Evolutionary conservation across 768 basidiomycete genomes (phyloP).

Genomic region (Hortiboletus flavorubellus): DNA sequence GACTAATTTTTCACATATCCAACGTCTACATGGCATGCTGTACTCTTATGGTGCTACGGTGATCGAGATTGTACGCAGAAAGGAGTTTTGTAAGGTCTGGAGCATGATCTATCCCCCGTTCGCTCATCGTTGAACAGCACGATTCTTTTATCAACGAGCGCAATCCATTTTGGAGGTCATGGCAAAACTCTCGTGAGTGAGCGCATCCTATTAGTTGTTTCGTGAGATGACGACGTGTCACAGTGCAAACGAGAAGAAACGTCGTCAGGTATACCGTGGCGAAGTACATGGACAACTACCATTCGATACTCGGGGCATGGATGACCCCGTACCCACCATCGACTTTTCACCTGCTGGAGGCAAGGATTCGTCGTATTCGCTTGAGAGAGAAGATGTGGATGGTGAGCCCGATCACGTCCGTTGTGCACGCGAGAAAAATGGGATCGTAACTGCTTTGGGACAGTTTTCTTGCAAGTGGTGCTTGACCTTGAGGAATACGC

Average conservation of each 20-base stretch:
- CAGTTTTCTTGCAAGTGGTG: constrained; percentile 60
- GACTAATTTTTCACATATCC: constrained; percentile 88
- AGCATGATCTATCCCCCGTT: not conserved
- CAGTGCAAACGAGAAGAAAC: constrained; percentile 74
- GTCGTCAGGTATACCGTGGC: constrained; percentile 79
- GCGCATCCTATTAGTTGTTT: not conserved
- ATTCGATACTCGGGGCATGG: constrained; percentile 79
- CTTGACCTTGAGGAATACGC: constrained; percentile 64
- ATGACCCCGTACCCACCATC: constrained; percentile 72
- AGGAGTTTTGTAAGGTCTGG: constrained; percentile 68
- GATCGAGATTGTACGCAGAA: constrained; percentile 85
- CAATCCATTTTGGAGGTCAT: constrained; percentile 81
- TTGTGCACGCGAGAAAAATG: not conserved
- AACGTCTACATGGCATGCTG: constrained; percentile 82
- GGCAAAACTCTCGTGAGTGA: constrained; percentile 77
- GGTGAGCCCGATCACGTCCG: constrained; percentile 53
- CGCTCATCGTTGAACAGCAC: constrained; percentile 41
- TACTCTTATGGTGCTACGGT: constrained; percentile 92
- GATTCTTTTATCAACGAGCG: constrained; percentile 79
- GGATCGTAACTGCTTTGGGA: constrained; percentile 8
- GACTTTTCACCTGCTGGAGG: constrained; percentile 75
- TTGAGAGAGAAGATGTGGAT: constrained; percentile 70
- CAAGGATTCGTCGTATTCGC: constrained; percentile 56
- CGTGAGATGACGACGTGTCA: constrained; percentile 5
- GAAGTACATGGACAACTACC: constrained; percentile 87